Base-by-base conservation (phyloP, 225 moss, liverwort and hornwort species). In the Lunularia cruciata region DNA sequence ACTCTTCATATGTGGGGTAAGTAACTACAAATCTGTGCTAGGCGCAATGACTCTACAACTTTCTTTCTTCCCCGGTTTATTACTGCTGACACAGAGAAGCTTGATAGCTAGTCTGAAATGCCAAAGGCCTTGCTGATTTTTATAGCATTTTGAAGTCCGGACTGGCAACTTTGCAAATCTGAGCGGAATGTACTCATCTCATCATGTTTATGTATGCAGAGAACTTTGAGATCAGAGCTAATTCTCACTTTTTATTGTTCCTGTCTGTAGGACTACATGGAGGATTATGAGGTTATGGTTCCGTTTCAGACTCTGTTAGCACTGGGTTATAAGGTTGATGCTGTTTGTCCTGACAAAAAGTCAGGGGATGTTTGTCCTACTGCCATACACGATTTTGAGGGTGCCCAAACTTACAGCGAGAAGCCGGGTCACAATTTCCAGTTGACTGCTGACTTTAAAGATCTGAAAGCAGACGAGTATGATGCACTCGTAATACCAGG, bases 321-420 rank as follows among this genome's bases (percentile, higher is more conserved):
- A 5, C 71, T 98, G 45, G 98, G 93, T 23, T 89, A 82, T 69
- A 75, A 72, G 36, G 93, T 98, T 62, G 89, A 98, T 47, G 88
- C 91, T 0, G 93, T 98, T 9, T 92, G 91, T 78, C 98, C 98
- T 39, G 91, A 79, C 55, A 91, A 89, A 76, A 74, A 82, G 60
- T 81, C 81, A 47, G 98, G 91, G 14, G 93, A 93, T 26, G 83
- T 57, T 2, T 90, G 90, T 67, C 82, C 85, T 11, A 98, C 98
- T 32, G 98, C 98, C 10, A 85, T 98, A 40, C 98, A 98, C 31
- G 93, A 98, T 77, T 98, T 98, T 51, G 98, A 98, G 81, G 98
- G 93, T 51, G 98, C 91, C 5, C 93, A 98, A 83, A 98, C 98
- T 9, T 98, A 98, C 77, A 91, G 93, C 63, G 98, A 98, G 73